phyloP scores from a whole-genome alignment of 1,139 yeast genomes.

The Sugiyamaella pinicola region DNA sequence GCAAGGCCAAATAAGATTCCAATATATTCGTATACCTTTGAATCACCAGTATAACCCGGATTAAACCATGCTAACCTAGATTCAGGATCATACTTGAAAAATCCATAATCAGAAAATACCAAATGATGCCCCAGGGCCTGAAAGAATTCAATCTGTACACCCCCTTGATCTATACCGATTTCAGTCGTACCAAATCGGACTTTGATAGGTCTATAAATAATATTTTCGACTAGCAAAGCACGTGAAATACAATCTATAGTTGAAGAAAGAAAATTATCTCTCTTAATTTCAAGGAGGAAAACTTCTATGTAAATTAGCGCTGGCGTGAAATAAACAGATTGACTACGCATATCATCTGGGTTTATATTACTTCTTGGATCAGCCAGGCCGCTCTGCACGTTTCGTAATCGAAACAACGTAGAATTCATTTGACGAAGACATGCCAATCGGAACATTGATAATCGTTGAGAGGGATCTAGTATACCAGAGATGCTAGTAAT shows the following conservation, averaged over 20 bases:
- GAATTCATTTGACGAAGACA: slow-evolving; percentile 25
- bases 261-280: slow-evolving; percentile 25
- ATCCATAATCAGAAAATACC: slow-evolving; percentile 23
- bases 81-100: slow-evolving; percentile 27
- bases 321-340: no score
- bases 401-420: slow-evolving; percentile 11
- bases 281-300: slow-evolving; percentile 27
- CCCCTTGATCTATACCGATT: slow-evolving; percentile 38
- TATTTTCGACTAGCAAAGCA: slow-evolving; percentile 25
- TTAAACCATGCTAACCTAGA: slow-evolving; percentile 32
- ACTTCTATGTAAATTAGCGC: no score
- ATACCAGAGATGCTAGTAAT: slow-evolving; percentile 7
- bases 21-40: slow-evolving; percentile 26
- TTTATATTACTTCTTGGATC: slow-evolving; percentile 6
- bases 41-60: slow-evolving; percentile 27
- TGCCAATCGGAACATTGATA: slow-evolving; percentile 20
- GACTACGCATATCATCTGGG: no score
- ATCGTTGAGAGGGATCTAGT: neutral
- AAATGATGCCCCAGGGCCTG: slow-evolving; percentile 31
- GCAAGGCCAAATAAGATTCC: slow-evolving; percentile 39
- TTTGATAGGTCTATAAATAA: slow-evolving; percentile 33
- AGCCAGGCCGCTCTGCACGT: slow-evolving; percentile 10
- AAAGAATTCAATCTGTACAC: slow-evolving; percentile 39
- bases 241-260: slow-evolving; percentile 23
- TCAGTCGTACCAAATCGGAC: slow-evolving; percentile 33